phyloP scores from a whole-genome alignment of 169 alveolate species.

The Pseudocohnilembus persalinus region DNA sequence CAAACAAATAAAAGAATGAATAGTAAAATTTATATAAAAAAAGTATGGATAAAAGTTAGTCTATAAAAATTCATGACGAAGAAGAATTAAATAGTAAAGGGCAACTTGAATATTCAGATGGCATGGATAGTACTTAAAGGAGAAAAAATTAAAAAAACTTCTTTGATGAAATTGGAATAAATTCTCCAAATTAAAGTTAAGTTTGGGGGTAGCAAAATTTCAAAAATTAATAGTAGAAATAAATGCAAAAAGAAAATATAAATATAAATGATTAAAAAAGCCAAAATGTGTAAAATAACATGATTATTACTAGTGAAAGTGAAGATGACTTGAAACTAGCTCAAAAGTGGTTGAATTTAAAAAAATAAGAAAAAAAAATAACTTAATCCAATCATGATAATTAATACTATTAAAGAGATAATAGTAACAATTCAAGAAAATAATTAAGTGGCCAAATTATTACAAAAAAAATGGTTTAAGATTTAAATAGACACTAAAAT shows the following conservation, averaged over 20 bases:
- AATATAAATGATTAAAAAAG: not conserved
- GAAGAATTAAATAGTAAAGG: not conserved
- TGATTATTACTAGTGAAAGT: not conserved
- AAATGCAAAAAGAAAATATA: not conserved
- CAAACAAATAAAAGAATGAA: no score
- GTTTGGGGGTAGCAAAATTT: not conserved
- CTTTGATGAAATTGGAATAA: not conserved
- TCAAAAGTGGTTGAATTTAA: not conserved
- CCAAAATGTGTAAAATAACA: not conserved
- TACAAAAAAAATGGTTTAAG: not conserved
- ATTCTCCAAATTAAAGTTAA: not conserved
- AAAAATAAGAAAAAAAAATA: no score
- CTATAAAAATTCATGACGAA: not conserved
- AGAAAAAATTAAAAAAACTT: no score
- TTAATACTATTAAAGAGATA: not conserved
- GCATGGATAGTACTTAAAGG: no score
- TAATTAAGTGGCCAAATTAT: not conserved
- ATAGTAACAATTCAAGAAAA: not conserved
- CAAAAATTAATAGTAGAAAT: no score
- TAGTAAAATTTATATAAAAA: no score
- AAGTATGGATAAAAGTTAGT: no score
- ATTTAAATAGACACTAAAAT: not conserved
- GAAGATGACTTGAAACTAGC: not conserved
- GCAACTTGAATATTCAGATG: no score
- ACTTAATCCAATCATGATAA: no score